Conservation (phyloP, 768 basidiomycete species). For the Lactarius akahatsu region DNA sequence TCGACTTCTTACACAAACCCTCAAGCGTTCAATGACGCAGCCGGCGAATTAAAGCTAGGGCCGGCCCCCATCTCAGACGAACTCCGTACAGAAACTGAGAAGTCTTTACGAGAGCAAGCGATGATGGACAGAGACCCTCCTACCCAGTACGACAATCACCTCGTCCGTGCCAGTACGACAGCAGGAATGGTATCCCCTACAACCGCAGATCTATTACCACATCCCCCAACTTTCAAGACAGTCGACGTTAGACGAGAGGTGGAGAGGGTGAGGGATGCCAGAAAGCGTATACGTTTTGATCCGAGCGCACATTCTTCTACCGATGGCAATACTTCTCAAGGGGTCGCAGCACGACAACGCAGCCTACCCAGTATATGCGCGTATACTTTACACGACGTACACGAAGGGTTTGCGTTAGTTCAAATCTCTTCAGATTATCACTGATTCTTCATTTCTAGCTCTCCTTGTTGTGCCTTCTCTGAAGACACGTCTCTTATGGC, state of each 20-base stretch:
- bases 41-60: conserved; percentile 83
- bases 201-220: conserved; percentile 72
- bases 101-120: conserved; percentile 77
- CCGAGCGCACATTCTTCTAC: conserved; percentile 60
- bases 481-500: conserved; percentile 90
- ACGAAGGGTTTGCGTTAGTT: conserved; percentile 74
- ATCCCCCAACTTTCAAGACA: conserved; percentile 78
- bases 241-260: conserved; percentile 91
- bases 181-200: conserved; percentile 63
- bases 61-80: conserved; percentile 77
- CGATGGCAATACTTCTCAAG: conserved; percentile 61
- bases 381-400: conserved; percentile 91
- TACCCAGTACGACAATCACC: conserved; percentile 63
- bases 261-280: conserved; percentile 79
- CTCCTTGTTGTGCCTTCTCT: conserved; percentile 87
- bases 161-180: conserved; percentile 47
- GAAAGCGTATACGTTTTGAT: conserved; percentile 90
- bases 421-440: not conserved
- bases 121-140: conserved; percentile 69
- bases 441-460: conserved; percentile 43
- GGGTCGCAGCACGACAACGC: conserved; percentile 52
- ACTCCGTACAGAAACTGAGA: conserved; percentile 76
- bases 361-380: conserved; percentile 91
- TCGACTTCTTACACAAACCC: conserved; percentile 55
- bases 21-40: conserved; percentile 71